Percentiles rank a stretch among this genome's conserved stretches.
Conservation (phyloP, 805 yeast species). For the Pichia exigua region DNA sequence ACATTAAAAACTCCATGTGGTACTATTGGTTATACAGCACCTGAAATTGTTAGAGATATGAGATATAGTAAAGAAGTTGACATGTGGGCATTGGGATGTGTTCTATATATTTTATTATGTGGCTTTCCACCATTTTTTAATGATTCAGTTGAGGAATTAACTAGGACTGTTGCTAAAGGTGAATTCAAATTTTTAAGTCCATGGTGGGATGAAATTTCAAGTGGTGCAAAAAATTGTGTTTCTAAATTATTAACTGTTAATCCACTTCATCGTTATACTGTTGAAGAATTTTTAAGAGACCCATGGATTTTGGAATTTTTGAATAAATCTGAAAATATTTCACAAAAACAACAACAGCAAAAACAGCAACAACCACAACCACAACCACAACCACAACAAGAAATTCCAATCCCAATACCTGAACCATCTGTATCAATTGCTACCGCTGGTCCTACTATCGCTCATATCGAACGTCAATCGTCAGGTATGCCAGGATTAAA, state of each 20-base stretch:
- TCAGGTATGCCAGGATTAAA: conserved; percentile 8
- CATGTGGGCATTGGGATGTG: conserved; percentile 99
- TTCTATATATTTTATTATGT: conserved; percentile 82
- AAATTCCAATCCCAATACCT: background rate
- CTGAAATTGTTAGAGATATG: conserved; percentile 93
- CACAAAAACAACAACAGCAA: conserved; percentile 11
- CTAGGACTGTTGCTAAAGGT: conserved; percentile 74
- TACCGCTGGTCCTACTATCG: background rate
- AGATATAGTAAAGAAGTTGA: conserved; percentile 90
- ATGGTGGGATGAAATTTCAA: conserved; percentile 83
- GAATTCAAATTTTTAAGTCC: conserved; percentile 70
- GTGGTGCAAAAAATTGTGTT: conserved; percentile 64
- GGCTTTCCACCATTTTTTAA: conserved; percentile 98
- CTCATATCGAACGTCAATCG: background rate
- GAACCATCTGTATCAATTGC: background rate
- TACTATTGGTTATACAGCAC: conserved; percentile 97
- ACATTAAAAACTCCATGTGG: conserved; percentile 95
- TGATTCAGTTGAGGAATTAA: conserved; percentile 63
- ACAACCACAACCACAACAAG: background rate
- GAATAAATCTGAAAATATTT: conserved; percentile 24
- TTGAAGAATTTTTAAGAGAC: conserved; percentile 63
- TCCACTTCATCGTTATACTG: conserved; percentile 58
- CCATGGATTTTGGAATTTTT: conserved; percentile 56
- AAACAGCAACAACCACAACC: background rate
- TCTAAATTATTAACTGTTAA: conserved; percentile 62